phyloP scores from a whole-genome alignment of 83 land plant species.

The Picea mariana region DNA sequence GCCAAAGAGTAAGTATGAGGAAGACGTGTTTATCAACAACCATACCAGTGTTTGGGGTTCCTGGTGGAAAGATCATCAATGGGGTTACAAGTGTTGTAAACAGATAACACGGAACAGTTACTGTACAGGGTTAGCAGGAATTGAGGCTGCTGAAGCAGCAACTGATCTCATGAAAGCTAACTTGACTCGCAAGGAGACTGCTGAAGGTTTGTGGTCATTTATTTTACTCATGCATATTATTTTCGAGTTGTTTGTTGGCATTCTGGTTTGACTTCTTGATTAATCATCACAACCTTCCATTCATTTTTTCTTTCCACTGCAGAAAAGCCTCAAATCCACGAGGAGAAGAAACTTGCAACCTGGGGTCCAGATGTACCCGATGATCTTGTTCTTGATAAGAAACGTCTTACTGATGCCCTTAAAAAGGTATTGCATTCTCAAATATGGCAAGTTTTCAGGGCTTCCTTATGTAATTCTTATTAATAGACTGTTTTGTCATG shows the following conservation, averaged over 20 bases:
- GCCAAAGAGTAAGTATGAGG: no score
- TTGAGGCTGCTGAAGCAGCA: conserved; percentile 52
- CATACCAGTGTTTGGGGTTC: no score
- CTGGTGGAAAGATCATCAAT: no score
- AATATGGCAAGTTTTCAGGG: neutral
- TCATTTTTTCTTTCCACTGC: conserved; percentile 13
- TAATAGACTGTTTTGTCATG: neutral
- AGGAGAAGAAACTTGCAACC: no score
- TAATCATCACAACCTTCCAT: neutral
- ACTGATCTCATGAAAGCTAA: conserved; percentile 44
- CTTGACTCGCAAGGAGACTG: conserved; percentile 51
- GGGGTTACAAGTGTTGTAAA: no score
- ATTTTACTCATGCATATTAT: no score
- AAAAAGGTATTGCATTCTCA: conserved; percentile 55
- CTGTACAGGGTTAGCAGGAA: no score
- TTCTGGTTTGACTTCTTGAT: neutral
- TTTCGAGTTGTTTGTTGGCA: neutral
- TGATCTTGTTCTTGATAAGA: conserved; percentile 73
- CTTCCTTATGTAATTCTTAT: neutral
- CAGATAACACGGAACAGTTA: no score
- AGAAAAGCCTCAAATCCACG: conserved; percentile 53
- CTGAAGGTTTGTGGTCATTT: conserved; percentile 23
- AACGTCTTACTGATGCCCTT: conserved; percentile 74
- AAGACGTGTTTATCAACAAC: no score
- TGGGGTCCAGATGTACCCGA: conserved; percentile 74